Percentiles rank a stretch among this genome's conserved stretches.
These are phyloP conservation scores for Penicillium sp. DNA, from an alignment of 2,329 filamentous ascomycete species.

Conservation along the genomic window DNA sequence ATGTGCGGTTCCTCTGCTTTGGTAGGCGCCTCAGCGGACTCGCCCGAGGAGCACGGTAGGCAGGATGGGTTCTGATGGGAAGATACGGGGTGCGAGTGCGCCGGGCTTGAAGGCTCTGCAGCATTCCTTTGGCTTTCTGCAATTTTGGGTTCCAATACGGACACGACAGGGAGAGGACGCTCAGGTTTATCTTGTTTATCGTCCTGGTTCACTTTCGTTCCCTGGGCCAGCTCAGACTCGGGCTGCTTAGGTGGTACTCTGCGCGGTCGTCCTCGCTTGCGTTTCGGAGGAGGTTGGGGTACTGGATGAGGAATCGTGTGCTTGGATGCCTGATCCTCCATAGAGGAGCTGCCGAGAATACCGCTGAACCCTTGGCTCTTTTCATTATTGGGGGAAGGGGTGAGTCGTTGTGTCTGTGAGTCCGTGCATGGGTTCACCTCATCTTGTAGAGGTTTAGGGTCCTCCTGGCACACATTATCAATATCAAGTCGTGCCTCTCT, in stretches of 20 bases:
- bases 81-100: no score
- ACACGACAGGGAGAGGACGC: background rate
- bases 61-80: no score
- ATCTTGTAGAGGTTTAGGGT: background rate
- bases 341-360: slow-evolving; percentile 11
- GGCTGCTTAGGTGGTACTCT: slow-evolving; percentile 1
- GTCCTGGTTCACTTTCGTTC: background rate
- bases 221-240: background rate
- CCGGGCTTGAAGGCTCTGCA: background rate
- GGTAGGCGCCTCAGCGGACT: background rate
- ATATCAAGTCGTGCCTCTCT: background rate
- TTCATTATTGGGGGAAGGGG: background rate
- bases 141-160: background rate
- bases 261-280: slow-evolving; percentile 13
- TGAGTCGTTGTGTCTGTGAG: background rate
- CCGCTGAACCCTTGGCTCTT: background rate
- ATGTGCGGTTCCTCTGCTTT: background rate
- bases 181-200: background rate
- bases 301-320: slow-evolving; percentile 12
- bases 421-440: background rate
- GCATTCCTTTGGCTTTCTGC: background rate
- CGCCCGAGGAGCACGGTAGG: background rate
- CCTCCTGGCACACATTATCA: background rate
- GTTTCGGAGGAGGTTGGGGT: slow-evolving; percentile 18
- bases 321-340: slow-evolving; percentile 6